Base-by-base conservation (phyloP, 2,329 filamentous ascomycete genomes). In the Pyrenophora tritici-repentis region DNA sequence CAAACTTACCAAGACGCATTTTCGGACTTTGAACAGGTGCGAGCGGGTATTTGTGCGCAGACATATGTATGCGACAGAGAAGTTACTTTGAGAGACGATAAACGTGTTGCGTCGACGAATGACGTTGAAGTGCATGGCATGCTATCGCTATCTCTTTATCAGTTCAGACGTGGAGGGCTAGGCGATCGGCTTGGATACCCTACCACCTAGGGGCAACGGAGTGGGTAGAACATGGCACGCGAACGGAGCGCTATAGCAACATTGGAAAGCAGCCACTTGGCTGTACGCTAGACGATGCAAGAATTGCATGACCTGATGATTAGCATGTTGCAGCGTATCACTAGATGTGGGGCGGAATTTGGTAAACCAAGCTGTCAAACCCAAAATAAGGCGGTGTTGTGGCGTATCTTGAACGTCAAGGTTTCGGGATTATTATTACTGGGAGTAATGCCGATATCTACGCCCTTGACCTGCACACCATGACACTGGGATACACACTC, bases 381-480 rank as follows among this genome's bases (percentile, higher is more conserved):
- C 26, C 26, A 29, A 29, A 12, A 4, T 10, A 29, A 29, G 7
- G 2, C 26, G 1, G 26, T 29, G 7, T 29, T 29, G 26, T 12
- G 26, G 26, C 26, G 26, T 29, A 29, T 29, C 26, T 29, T 29
- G 26, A 4, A 29, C 9, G 26, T 29, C 2, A 29, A 3, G 10
- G 26, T 29, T 29, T 29, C 9, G 26, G 26, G 26, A 10, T 12
- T 29, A 29, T 42, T 24, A 22, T 18, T 18, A 20, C n/a, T 37
- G 40, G 43, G 47, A 48, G 35, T 42, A n/a, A 36, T 49, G 45
- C 39, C 47, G 43, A 35, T 48, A 50, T 47, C 41, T 47, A 38
- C 50, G 31, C 35, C 51, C 35, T 47, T 41, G 37, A 37, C 34
- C 36, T 32, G 18, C 26, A 38, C 43, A 47, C 42, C 41, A 32